Base-by-base conservation (phyloP, 2,329 filamentous ascomycete species). In the Keithomyces neogunnii region DNA sequence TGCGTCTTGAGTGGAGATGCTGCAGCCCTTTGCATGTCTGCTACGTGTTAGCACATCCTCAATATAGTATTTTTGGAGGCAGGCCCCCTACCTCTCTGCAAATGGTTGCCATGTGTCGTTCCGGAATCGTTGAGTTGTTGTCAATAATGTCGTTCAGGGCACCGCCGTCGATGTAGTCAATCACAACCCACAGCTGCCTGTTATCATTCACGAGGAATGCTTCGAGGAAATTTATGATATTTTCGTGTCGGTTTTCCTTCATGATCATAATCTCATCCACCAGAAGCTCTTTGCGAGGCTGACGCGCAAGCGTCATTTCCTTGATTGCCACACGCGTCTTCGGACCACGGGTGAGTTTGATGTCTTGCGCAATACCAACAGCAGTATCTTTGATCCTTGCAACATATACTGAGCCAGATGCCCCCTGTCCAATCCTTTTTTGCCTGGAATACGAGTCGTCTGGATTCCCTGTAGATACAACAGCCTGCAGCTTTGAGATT, bases 231-330 rank as follows among this genome's bases (percentile, higher is more conserved):
- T 97, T 97, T 69, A 97, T 92, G 73, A 97, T 97, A 70, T 97
- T 97, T 53, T 86, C 85, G 68, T 97, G 92, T 66, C 90, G 88
- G 75, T 89, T 95, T 72, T 97, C 92, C 74, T 96, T 96, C 92
- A 97, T 97, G 53, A 97, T 92, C 73, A 97, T 92, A 64, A 97
- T 97, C 65, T 97, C 92, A 68, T 97, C 97, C 51, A 97, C 92
- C 63, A 97, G 97, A 63, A 97, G 75, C 71, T 97, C 92, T 76
- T 97, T 97, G 53, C 92, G 81, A 47, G 92, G 92, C 69, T 97
- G 92, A 66, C 95, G 92, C 47, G 90, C 88, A 51, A 97, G 80
- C 72, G 97, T 92, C 92, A 97, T 97, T 73, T 97, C 92, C 74
- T 97, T 97, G 67, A 97, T 97, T 39, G 92, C 92, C 55, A 97